Percentiles rank a stretch among this genome's conserved stretches.
Conservation (phyloP, 495 filamentous ascomycete species). For the Usnea hakonensis region DNA sequence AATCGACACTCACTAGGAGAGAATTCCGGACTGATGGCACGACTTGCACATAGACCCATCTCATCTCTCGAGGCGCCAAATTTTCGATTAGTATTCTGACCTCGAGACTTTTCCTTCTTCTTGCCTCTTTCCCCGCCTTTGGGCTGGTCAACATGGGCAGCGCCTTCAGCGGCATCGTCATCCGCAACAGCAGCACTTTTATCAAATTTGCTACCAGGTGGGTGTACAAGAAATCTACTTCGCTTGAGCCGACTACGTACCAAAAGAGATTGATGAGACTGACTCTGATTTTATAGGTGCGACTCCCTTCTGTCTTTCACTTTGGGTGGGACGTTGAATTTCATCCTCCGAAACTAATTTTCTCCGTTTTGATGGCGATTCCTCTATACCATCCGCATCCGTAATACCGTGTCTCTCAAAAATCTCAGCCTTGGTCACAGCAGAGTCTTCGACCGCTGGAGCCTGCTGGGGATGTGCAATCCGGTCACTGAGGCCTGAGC, state of each 20-base stretch:
- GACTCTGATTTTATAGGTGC: slow-evolving; percentile 83
- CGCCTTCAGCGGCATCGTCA: slow-evolving; percentile 68
- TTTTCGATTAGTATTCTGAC: slow-evolving; percentile 80
- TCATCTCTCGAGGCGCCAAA: slow-evolving; percentile 77
- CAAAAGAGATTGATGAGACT: slow-evolving; percentile 23
- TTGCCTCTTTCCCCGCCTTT: slow-evolving; percentile 41
- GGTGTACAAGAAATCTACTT: slow-evolving; percentile 51
- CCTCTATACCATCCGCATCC: slow-evolving; percentile 24
- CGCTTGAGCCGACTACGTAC: slow-evolving; percentile 16
- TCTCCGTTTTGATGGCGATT: slow-evolving; percentile 51
- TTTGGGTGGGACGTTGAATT: slow-evolving; percentile 24
- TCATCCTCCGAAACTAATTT: slow-evolving; percentile 41
- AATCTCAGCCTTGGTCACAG: slow-evolving; percentile 31
- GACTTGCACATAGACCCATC: slow-evolving; percentile 66
- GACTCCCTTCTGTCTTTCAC: slow-evolving; percentile 55
- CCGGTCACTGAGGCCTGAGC: slow-evolving; percentile 7
- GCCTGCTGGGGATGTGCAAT: slow-evolving; percentile 22
- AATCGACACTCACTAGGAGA: slow-evolving; percentile 63
- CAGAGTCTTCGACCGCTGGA: slow-evolving; percentile 25
- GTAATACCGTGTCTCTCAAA: slow-evolving; percentile 26
- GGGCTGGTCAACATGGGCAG: slow-evolving; percentile 36
- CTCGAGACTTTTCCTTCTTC: slow-evolving; percentile 60
- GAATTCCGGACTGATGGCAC: slow-evolving; percentile 62
- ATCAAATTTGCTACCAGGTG: slow-evolving; percentile 14
- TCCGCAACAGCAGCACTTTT: slow-evolving; percentile 25